Conservation (phyloP, 1,284 basidiomycete genomes). For the Fomes fomentarius region DNA sequence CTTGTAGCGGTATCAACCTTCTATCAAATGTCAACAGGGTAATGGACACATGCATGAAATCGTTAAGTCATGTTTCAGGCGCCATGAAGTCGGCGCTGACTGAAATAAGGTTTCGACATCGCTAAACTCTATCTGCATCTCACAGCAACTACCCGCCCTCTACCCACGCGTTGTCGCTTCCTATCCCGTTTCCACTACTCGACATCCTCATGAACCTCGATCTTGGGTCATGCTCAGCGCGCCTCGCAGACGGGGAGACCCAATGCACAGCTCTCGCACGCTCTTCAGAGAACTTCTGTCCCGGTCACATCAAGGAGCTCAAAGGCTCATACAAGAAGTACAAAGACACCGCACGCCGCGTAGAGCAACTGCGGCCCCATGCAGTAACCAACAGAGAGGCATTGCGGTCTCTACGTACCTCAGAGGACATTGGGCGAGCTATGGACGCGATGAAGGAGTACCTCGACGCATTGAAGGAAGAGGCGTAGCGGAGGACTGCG, state of each 20-base stretch:
- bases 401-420: background rate
- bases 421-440: background rate
- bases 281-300: background rate
- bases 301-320: background rate
- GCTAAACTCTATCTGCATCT: too few species aligned
- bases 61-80: too few species aligned
- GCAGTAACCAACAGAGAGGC: background rate
- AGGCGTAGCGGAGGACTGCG: background rate
- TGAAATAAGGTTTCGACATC: too few species aligned
- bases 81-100: too few species aligned
- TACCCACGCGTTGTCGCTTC: too few species aligned
- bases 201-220: background rate
- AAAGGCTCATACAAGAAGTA: background rate
- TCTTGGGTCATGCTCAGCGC: background rate
- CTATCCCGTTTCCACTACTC: background rate
- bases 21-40: too few species aligned
- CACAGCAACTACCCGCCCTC: too few species aligned
- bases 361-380: background rate
- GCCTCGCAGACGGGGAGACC: background rate
- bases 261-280: background rate
- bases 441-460: background rate
- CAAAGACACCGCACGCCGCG: background rate
- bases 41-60: too few species aligned
- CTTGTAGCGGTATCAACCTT: too few species aligned
- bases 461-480: background rate